phyloP scores from a whole-genome alignment of 805 yeast genomes.

The Saturnispora besseyi region DNA sequence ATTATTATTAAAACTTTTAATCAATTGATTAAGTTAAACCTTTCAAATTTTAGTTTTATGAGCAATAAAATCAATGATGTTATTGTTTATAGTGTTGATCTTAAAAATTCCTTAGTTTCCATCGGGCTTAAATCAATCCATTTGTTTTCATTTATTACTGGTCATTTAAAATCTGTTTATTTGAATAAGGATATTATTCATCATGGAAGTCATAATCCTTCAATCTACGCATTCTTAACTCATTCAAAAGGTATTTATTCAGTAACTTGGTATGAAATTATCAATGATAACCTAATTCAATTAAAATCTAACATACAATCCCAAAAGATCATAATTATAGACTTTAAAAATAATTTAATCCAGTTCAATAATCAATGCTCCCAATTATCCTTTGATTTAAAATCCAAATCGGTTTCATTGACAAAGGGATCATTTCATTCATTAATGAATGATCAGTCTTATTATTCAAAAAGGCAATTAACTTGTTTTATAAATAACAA shows the following conservation, averaged over 20 bases:
- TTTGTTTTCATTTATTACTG: not conserved
- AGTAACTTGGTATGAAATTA: not conserved
- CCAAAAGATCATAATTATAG: not conserved
- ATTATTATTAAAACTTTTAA: not conserved
- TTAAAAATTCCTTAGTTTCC: not conserved
- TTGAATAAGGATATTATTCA: not conserved
- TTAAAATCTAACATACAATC: not conserved
- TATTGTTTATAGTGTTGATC: not conserved
- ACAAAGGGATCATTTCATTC: not conserved
- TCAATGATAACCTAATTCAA: not conserved
- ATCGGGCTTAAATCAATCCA: not conserved
- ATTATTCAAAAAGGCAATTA: not conserved
- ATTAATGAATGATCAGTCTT: not conserved
- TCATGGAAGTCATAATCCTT: not conserved
- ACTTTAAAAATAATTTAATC: not conserved
- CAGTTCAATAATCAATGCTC: not conserved
- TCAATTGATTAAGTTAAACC: not conserved
- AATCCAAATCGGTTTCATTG: not conserved
- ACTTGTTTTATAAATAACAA: not conserved
- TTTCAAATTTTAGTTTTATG: not conserved
- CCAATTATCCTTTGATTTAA: not conserved
- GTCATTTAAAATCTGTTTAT: not conserved
- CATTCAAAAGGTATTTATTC: not conserved
- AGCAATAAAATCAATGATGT: not conserved
- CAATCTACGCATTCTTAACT: not conserved